Conservation (phyloP, 805 yeast species). For the Ogataea pilisensis region DNA sequence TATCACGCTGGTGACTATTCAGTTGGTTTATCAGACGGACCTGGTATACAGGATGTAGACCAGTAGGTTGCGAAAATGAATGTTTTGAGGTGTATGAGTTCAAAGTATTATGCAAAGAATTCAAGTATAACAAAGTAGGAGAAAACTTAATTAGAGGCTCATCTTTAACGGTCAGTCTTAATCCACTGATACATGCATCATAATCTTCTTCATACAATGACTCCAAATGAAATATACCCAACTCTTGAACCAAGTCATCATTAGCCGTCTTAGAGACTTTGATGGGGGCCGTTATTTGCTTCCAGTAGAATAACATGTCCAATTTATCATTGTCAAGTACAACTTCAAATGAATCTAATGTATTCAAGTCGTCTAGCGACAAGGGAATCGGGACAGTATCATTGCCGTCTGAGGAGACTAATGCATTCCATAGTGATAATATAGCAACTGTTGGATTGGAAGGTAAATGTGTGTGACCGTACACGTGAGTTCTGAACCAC, state of each 20-base stretch:
- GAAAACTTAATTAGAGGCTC: slow-evolving; percentile 7
- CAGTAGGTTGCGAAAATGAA: slow-evolving; percentile 14
- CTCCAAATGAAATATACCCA: slow-evolving; percentile 21
- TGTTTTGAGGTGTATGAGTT: slow-evolving; percentile 15
- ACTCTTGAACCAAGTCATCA: slow-evolving; percentile 12
- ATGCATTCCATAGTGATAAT: slow-evolving; percentile 17
- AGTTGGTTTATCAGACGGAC: slow-evolving; percentile 9
- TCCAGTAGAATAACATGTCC: slow-evolving; percentile 20
- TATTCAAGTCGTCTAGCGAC: slow-evolving; percentile 10
- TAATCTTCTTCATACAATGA: slow-evolving; percentile 13
- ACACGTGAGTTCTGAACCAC: slow-evolving; percentile 23
- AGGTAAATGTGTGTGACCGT: slow-evolving; percentile 5
- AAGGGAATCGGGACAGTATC: slow-evolving; percentile 12
- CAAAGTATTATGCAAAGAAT: slow-evolving; percentile 18
- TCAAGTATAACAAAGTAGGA: slow-evolving; percentile 24
- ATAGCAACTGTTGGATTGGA: slow-evolving; percentile 4
- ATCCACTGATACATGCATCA: slow-evolving; percentile 21
- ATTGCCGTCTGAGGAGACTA: slow-evolving; percentile 1
- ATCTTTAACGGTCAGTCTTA: slow-evolving; percentile 10
- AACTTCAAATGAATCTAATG: slow-evolving; percentile 17
- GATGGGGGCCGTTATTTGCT: slow-evolving; percentile 11
- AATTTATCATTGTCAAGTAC: slow-evolving; percentile 12
- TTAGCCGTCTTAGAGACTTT: slow-evolving; percentile 1
- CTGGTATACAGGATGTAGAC: slow-evolving; percentile 27
- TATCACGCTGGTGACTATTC: too few species aligned